Conservation (phyloP, 768 basidiomycete species). For the Suillus subaureus region DNA sequence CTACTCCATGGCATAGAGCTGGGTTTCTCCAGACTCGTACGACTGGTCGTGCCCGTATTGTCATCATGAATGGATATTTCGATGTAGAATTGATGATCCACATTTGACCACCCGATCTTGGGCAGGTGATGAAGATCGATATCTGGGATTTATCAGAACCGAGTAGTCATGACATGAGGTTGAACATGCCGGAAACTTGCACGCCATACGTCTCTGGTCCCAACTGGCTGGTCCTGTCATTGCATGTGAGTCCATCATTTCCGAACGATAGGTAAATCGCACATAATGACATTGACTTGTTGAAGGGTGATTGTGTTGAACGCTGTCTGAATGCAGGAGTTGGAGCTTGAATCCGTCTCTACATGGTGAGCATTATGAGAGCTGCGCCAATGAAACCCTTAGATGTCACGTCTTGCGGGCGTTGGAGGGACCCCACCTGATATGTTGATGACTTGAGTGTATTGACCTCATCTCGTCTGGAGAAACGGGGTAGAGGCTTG, state of each 20-base stretch:
- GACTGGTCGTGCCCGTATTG: neutral
- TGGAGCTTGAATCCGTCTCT: neutral
- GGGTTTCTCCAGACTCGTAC: neutral
- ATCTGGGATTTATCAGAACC: neutral
- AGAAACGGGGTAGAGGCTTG: neutral
- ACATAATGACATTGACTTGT: neutral
- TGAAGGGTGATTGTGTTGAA: neutral
- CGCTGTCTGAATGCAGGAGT: neutral
- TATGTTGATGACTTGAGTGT: neutral
- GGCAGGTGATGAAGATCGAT: constrained; percentile 7
- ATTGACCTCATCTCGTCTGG: neutral
- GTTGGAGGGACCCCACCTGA: neutral
- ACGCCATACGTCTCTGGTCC: neutral
- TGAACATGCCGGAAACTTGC: neutral
- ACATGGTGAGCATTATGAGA: neutral
- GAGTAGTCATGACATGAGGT: neutral
- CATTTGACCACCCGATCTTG: constrained; percentile 6
- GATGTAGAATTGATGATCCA: constrained; percentile 10
- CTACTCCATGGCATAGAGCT: constrained; percentile 5
- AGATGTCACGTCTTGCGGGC: neutral
- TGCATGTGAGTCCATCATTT: neutral
- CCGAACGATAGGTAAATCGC: neutral
- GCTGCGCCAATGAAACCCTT: neutral
- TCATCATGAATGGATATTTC: neutral
- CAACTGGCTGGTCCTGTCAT: neutral